Evolutionary conservation across 2,329 filamentous ascomycete genomes (phyloP).

Genomic region (Aspergillus sp.): DNA sequence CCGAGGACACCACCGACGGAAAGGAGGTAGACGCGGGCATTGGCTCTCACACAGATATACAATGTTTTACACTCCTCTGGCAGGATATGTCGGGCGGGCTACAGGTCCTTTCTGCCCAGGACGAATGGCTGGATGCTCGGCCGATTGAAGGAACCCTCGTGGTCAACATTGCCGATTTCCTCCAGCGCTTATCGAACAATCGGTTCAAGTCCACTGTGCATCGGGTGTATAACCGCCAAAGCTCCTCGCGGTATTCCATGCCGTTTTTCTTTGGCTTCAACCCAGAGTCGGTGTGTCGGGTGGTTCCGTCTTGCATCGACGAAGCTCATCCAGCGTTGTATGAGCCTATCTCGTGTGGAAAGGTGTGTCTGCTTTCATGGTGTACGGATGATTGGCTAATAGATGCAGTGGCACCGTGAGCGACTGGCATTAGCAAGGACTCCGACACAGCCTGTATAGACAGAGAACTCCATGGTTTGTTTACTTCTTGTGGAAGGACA

Average conservation of each 20-base stretch:
- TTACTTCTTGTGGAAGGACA: neutral
- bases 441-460: neutral
- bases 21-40: constrained; percentile 38
- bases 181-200: constrained; percentile 53
- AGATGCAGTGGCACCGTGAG: constrained; percentile 21
- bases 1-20: constrained; percentile 27
- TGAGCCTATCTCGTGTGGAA: constrained; percentile 51
- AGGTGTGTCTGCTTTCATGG: constrained; percentile 19
- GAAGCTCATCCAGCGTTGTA: constrained; percentile 49
- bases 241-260: constrained; percentile 50
- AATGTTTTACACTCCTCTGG: constrained; percentile 50
- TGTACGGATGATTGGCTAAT: neutral
- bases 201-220: constrained; percentile 52
- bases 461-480: neutral
- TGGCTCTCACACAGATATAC: constrained; percentile 49
- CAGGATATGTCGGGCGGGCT: constrained; percentile 44
- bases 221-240: constrained; percentile 38
- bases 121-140: constrained; percentile 24
- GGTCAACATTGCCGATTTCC: constrained; percentile 54
- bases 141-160: constrained; percentile 48
- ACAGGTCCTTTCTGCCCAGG: constrained; percentile 42
- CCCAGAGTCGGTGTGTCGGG: constrained; percentile 42
- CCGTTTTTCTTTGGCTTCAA: constrained; percentile 58
- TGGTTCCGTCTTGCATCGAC: constrained; percentile 49
- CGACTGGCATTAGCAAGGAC: constrained; percentile 14